These are phyloP conservation scores for Rhizoclosmatium globosum DNA, from an alignment of 192 early-diverging fungal species.

Conservation along the genomic window DNA sequence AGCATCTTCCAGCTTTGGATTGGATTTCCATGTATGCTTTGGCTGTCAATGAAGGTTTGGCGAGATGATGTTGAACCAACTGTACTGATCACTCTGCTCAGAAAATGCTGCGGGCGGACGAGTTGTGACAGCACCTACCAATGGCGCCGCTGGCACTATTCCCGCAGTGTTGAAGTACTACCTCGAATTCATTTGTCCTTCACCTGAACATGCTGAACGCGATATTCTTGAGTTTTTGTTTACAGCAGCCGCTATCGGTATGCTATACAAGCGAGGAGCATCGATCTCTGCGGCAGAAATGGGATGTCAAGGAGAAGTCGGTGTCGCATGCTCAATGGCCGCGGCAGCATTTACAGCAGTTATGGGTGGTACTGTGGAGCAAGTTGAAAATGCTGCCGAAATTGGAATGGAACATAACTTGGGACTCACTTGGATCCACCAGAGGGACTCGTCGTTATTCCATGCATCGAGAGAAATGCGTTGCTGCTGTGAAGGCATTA, in stretches of 20 bases:
- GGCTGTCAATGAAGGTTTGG: conserved; percentile 85
- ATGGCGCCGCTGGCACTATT: conserved; percentile 94
- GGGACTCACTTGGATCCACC: conserved; percentile 78
- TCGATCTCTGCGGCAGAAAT: conserved; percentile 95
- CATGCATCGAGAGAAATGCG: conserved; percentile 96
- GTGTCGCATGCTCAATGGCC: conserved; percentile 97
- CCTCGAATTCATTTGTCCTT: conserved; percentile 85
- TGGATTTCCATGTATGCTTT: conserved; percentile 94
- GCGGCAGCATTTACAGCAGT: conserved; percentile 94
- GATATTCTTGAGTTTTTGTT: conserved; percentile 93
- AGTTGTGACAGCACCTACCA: conserved; percentile 90
- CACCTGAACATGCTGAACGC: conserved; percentile 73
- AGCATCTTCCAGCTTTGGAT: conserved; percentile 84
- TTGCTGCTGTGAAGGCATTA: conserved; percentile 97
- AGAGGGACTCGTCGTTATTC: conserved; percentile 92
- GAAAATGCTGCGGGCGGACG: conserved; percentile 60
- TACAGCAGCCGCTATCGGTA: conserved; percentile 91
- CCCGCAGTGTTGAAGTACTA: conserved; percentile 96
- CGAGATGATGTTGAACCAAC: conserved; percentile 52
- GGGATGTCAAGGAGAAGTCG: conserved; percentile 98
- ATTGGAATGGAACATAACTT: conserved; percentile 86
- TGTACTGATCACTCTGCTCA: conserved; percentile 62
- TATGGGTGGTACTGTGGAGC: conserved; percentile 89
- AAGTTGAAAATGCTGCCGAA: conserved; percentile 96
- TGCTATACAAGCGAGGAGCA: conserved; percentile 96